Percentiles rank a stretch among this genome's conserved stretches.
Evolutionary conservation across 1,284 basidiomycete genomes (phyloP).

Genomic region (Sporisorium scitamineum): DNA sequence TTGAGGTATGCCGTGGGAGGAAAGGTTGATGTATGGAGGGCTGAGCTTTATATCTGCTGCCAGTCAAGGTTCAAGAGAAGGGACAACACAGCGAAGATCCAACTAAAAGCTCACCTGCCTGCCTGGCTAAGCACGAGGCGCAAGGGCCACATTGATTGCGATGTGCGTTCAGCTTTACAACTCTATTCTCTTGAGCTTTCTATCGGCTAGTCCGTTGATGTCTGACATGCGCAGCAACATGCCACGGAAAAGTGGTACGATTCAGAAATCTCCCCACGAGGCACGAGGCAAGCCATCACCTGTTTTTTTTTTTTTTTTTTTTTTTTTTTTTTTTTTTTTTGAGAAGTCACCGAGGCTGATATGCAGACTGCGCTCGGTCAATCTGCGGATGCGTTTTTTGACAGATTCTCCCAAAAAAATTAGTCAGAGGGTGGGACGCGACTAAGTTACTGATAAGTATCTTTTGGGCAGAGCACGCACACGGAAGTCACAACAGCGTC

Average conservation of each 20-base stretch:
- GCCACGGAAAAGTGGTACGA: slow-evolving; percentile 20
- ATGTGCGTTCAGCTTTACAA: too few species aligned
- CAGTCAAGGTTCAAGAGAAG: too few species aligned
- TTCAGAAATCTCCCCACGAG: slow-evolving; percentile 9
- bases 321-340: too few species aligned
- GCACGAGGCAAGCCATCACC: slow-evolving; percentile 2
- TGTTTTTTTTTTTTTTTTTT: too few species aligned
- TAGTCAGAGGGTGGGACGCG: background rate
- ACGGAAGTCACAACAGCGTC: background rate
- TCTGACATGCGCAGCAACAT: slow-evolving; percentile 4
- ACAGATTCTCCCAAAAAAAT: slow-evolving; percentile 18
- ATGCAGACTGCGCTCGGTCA: slow-evolving; percentile 15
- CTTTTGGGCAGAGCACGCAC: background rate
- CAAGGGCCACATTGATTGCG: background rate
- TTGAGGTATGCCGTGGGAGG: background rate
- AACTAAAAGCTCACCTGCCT: background rate
- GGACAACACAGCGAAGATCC: too few species aligned
- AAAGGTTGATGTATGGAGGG: background rate
- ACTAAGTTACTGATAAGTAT: background rate
- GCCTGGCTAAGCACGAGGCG: background rate
- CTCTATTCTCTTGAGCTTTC: too few species aligned
- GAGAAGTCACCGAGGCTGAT: slow-evolving; percentile 14
- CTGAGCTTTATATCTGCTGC: background rate
- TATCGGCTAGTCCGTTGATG: background rate
- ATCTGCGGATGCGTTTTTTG: slow-evolving; percentile 22